Percentiles rank a stretch among this genome's conserved stretches.
Evolutionary conservation across 305 asterid genomes (phyloP).

Genomic region (Withania somnifera): DNA sequence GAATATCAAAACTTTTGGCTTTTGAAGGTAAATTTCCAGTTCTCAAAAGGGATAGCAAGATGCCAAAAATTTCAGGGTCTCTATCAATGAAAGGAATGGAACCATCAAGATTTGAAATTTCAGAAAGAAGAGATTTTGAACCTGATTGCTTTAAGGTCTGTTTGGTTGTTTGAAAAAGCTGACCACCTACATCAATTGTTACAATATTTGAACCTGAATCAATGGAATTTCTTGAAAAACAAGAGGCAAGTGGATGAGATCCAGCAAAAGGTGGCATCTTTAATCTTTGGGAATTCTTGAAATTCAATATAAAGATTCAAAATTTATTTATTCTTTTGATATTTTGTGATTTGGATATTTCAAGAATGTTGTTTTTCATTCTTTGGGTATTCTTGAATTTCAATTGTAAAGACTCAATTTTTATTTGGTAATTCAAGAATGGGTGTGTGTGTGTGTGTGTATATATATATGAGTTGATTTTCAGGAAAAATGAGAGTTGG

Average conservation of each 20-base stretch:
- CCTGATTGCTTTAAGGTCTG: slow-evolving; percentile 75
- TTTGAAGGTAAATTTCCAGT: slow-evolving; percentile 82
- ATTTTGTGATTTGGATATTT: not conserved
- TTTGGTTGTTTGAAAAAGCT: slow-evolving; percentile 75
- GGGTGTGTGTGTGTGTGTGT: not conserved
- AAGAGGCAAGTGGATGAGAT: slow-evolving; percentile 21
- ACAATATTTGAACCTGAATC: slow-evolving; percentile 45
- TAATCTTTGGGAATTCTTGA: not conserved
- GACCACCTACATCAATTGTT: slow-evolving; percentile 86
- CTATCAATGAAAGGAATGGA: slow-evolving; percentile 58
- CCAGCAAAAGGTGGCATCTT: slow-evolving; percentile 64
- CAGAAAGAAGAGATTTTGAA: slow-evolving; percentile 60
- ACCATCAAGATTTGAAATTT: slow-evolving; percentile 20
- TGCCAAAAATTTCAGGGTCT: slow-evolving; percentile 74
- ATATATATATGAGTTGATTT: not conserved
- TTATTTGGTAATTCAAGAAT: not conserved
- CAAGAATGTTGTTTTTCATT: not conserved
- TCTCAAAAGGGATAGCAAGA: slow-evolving; percentile 70
- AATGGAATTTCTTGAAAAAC: slow-evolving; percentile 5
- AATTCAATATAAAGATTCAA: not conserved
- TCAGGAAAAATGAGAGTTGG: not conserved
- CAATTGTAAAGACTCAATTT: not conserved
- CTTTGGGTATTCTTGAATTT: not conserved
- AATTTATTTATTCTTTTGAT: not conserved
- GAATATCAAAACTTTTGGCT: slow-evolving; percentile 57